Base-by-base conservation (phyloP, 2,329 filamentous ascomycete genomes). In the Esteya vermicola region DNA sequence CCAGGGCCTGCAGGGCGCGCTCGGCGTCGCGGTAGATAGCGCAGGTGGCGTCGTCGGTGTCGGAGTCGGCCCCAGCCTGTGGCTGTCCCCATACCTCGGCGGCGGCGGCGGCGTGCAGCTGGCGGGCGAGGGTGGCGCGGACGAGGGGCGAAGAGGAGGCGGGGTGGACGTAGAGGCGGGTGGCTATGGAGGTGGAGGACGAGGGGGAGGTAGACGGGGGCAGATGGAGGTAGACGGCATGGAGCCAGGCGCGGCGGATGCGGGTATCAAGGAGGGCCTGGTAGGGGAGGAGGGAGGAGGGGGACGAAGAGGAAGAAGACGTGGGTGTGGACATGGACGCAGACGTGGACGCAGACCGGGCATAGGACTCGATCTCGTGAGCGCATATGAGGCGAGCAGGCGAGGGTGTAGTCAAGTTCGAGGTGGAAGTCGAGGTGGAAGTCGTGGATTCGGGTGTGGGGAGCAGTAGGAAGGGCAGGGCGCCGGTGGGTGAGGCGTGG, bases 231-330 rank as follows among this genome's bases (percentile, higher is more conserved):
- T 96, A 96, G 43, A 96, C 67, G 33, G 78, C 68, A 58, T 89
- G 81, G 9, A 96, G 73, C 85, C 86, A 96, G 43, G 88, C 88
- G 58, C 79, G 80, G 47, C 88, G 80, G 66, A 98, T 73, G 44
- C 72, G 68, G 51, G 78, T 70, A 48, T 88, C 81, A 16, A 94
- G 62, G 13, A 96, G 70, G 34, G 85, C 74, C 43, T 78, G 65
- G 62, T 93, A 94, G 45, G 81, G 81, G 51, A 86, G 79, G n/a
- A n/a, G n/a, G n/a, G n/a, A n/a, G n/a, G n/a, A n/a, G n/a, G n/a
- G n/a, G n/a, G n/a, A n/a, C n/a, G n/a, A n/a, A n/a, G n/a, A n/a
- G n/a, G n/a, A n/a, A n/a, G n/a, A n/a, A n/a, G n/a, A n/a, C n/a
- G n/a, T n/a, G n/a, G n/a, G n/a, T n/a, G n/a, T n/a, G n/a, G n/a